Evolutionary conservation across 768 basidiomycete species (phyloP), one percentile per base, ranked within the genome.

Genomic region (Tricholoma hemisulphureum): DNA sequence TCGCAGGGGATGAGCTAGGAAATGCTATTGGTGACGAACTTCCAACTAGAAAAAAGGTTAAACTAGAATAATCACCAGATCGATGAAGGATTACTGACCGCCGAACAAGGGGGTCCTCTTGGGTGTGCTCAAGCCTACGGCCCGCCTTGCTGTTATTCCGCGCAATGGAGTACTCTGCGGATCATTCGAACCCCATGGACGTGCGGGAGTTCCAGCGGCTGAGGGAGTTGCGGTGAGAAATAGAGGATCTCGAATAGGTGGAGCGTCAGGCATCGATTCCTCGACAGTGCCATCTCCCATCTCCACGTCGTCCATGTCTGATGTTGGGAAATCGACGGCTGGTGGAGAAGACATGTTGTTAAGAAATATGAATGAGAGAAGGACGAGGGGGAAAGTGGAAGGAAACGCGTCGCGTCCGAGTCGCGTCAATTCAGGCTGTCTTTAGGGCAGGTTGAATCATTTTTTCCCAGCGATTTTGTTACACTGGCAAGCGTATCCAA

Each of bases 11-110:
- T 10, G 87, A 87, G 53, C 81, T 85, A 0, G 86, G 87, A 64
- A 83, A 87, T 4, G 80, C 76, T 64, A 88, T 73, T 4, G 86
- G 86, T 2, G 86, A 86, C 9, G 85, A 88, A 56, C 83, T 84
- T 6, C 80, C 80, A 43, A 76, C 81, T 82, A 59, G 8, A 62
- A 57, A 55, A 65, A 24, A 63, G 45, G 13, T 49, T 35, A 51
- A 45, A 31, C 35, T 34, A 26, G 16, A 46, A 39, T 18, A 53
- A 58, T 45, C 32, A 63, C 43, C 26, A 7, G 34, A 32, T 45
- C n/a, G 14, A 49, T 9, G 23, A 39, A 48, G 20, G 63, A n/a
- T 28, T 37, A 67, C 81, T 67, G 59, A 82, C 82, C 75, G 60
- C 74, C 75, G 64, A 83, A 84, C 23, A 83, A 68, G 31, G 82